A percentile compares a stretch with the other conserved stretches of the same genome.
These are phyloP conservation scores for Fragaria iinumae DNA, from an alignment of 306 rosid genomes.

Conservation along the genomic window DNA sequence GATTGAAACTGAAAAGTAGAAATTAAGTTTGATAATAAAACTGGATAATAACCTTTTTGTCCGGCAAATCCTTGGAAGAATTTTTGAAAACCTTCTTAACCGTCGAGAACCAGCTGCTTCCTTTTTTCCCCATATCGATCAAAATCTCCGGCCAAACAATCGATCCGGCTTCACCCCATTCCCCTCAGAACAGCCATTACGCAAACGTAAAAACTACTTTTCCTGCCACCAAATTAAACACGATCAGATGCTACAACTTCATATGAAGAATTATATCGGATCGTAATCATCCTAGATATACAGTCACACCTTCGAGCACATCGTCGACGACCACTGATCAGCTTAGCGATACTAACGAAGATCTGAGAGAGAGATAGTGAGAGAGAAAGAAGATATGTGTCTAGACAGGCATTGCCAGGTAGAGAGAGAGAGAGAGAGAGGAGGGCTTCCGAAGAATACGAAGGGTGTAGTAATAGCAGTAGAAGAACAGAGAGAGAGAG, in stretches of 20 bases:
- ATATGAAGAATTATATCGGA: background rate
- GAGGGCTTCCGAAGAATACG: background rate
- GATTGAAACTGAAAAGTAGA: background rate
- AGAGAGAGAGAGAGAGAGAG: background rate
- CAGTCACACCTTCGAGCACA: background rate
- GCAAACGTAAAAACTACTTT: background rate
- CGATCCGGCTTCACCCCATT: constrained; percentile 26
- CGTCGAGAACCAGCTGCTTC: constrained; percentile 78
- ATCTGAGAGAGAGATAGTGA: background rate
- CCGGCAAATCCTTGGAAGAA: constrained; percentile 61
- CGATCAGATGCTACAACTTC: background rate
- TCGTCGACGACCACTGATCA: background rate
- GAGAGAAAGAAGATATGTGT: background rate
- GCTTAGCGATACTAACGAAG: background rate
- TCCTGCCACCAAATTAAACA: background rate
- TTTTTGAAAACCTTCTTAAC: constrained; percentile 84
- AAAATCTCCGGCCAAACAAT: constrained; percentile 22
- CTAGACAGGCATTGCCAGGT: background rate
- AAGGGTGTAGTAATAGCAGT: background rate
- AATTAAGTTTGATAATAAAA: background rate
- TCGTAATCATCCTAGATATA: background rate
- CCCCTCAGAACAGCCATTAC: constrained; percentile 17
- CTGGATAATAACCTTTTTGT: constrained; percentile 51
- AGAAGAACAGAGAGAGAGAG: background rate
- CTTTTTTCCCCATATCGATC: constrained; percentile 81